These are phyloP conservation scores for Exserohilum rostratum DNA, from an alignment of 2,329 filamentous ascomycete genomes.

Conservation along the genomic window DNA sequence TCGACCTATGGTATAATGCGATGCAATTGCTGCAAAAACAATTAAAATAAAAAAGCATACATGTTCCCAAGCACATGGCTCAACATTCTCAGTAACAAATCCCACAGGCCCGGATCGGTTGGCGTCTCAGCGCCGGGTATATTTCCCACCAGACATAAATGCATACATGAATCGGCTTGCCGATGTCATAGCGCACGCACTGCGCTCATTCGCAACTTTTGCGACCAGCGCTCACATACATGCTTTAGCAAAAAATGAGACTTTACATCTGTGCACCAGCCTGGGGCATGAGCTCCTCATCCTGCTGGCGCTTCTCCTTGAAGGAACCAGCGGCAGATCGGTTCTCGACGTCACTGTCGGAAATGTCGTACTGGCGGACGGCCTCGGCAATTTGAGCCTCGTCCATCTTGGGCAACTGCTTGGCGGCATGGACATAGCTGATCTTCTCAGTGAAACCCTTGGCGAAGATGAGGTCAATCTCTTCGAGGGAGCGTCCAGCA, in stretches of 20 bases:
- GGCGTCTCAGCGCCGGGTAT: slow-evolving; percentile 38
- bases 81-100: slow-evolving; percentile 5
- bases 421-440: slow-evolving; percentile 46
- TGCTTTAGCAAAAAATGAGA: neutral
- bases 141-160: slow-evolving; percentile 20
- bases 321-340: slow-evolving; percentile 30
- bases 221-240: slow-evolving; percentile 23
- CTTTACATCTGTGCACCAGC: slow-evolving; percentile 17
- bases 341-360: slow-evolving; percentile 40
- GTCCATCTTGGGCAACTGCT: slow-evolving; percentile 44
- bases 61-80: neutral
- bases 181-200: slow-evolving; percentile 21
- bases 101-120: slow-evolving; percentile 9
- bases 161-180: slow-evolving; percentile 18
- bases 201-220: slow-evolving; percentile 16
- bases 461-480: slow-evolving; percentile 59
- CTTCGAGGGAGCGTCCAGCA: slow-evolving; percentile 56
- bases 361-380: slow-evolving; percentile 43
- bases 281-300: slow-evolving; percentile 29
- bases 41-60: slow-evolving; percentile 4
- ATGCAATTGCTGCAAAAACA: slow-evolving; percentile 5
- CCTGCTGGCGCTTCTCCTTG: slow-evolving; percentile 33
- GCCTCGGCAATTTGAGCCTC: slow-evolving; percentile 44
- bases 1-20: slow-evolving; percentile 14
- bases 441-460: slow-evolving; percentile 46